Evolutionary conservation across 371 early-diverging fungal genomes (phyloP), one percentile per base, ranked within the genome.

Genomic region (Zancudomyces culisetae): DNA sequence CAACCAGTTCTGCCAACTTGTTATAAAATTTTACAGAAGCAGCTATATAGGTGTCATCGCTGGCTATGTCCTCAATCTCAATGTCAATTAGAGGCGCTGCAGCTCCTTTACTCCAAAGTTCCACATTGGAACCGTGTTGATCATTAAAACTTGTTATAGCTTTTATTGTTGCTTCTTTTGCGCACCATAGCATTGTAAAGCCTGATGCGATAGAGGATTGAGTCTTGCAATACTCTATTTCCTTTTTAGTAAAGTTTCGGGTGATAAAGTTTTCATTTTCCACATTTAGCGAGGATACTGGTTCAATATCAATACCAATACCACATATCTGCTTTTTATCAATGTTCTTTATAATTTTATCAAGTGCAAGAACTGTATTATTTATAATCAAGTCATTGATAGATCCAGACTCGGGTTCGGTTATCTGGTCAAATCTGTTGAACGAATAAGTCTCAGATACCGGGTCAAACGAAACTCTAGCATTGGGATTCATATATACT

Each of bases 141-240:
- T 28, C n/a, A 3, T 29, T 29, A 35, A 49, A 49, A 12, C 23
- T 35, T 2, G 30, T 77, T 35, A 94, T 78, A 3, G 95, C 92
- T 78, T 94, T 94, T 66, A 94, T 77, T 18, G 87, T 88, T 2
- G 95, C 85, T 68, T 94, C 95, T 75, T 94, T 94, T 53, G 95
- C 95, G 4, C 89, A 85, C 92, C 93, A 93, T 20, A 84, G 78
- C 42, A 93, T 93, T 29, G 93, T 84, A 61, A 85, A 90, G 68
- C 85, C 83, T 0, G 90, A 72, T 56, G 78, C 78, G 24, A 85
- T 79, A 62, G 81, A 79, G 19, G 89, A 82, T 2, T 76, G 72
- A 45, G 64, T 46, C 51, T 63, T 52, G 70, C 95, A 94, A 71
- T 94, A 91, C 10, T 64, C 72, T 47, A 79, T 77, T 66, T 93